These are phyloP conservation scores for Populus pruinosa DNA, from an alignment of 345 rosid genomes.

Conservation along the genomic window DNA sequence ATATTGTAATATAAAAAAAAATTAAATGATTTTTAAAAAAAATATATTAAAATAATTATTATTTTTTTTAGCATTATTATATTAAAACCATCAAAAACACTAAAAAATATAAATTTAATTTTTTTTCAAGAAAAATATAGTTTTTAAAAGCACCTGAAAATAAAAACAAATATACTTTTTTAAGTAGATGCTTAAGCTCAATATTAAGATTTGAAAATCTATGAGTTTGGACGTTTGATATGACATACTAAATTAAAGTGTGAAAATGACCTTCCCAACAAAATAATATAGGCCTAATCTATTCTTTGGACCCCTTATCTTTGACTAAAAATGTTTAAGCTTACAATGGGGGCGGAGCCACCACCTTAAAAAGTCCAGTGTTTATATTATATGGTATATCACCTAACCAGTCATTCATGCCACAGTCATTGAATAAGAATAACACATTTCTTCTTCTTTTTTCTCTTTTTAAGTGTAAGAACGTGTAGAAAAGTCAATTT, in stretches of 20 bases:
- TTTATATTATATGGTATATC: background rate
- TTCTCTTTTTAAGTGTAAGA: no score
- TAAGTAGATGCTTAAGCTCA: background rate
- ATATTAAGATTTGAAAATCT: slow-evolving; percentile 1
- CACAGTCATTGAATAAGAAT: background rate
- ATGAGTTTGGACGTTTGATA: background rate
- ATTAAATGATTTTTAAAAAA: no score
- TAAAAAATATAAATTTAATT: no score
- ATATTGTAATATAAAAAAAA: no score
- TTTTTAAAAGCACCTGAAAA: no score
- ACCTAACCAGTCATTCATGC: background rate
- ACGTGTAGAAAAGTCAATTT: no score
- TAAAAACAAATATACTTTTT: no score
- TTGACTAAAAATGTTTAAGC: background rate
- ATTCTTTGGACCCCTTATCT: background rate
- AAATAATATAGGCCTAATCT: slow-evolving; percentile 8
- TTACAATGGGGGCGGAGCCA: slow-evolving; percentile 1
- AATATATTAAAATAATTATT: background rate
- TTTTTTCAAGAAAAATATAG: no score
- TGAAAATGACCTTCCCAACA: slow-evolving; percentile 15
- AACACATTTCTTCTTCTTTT: no score
- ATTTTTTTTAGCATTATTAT: accelerated
- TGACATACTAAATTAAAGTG: background rate
- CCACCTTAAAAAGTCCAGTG: background rate
- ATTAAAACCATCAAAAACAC: no score